Conservation (phyloP, 2,329 filamentous ascomycete species). For the Exophiala calicioides region DNA sequence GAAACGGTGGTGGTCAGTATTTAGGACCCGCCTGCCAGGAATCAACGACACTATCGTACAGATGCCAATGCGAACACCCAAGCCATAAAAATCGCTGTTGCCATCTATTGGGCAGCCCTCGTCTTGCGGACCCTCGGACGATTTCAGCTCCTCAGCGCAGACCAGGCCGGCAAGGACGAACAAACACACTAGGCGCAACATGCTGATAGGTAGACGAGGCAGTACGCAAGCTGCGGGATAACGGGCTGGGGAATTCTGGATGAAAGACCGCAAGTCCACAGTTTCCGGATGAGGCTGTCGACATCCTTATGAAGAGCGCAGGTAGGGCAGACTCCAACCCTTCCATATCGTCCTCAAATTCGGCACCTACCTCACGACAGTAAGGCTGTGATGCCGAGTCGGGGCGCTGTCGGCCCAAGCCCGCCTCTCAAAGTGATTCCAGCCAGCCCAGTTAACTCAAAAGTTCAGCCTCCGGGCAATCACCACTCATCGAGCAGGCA, state of each 20-base stretch:
- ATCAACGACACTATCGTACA: slow-evolving; percentile 11
- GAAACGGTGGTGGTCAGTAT: background rate
- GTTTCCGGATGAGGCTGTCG: no score
- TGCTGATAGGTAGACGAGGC: no score
- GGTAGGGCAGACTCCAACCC: no score
- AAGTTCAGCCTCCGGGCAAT: background rate
- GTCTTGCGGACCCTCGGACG: slow-evolving; percentile 2
- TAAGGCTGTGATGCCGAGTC: no score
- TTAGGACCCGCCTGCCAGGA: background rate
- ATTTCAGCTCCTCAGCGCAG: background rate
- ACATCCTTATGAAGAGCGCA: no score
- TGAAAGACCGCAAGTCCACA: no score
- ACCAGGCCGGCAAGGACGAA: background rate
- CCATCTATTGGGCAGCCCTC: slow-evolving; percentile 7
- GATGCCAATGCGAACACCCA: slow-evolving; percentile 29
- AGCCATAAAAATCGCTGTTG: slow-evolving; percentile 26
- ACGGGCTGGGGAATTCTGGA: no score
- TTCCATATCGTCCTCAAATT: no score
- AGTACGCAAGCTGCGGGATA: no score
- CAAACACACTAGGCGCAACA: background rate
- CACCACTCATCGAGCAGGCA: background rate
- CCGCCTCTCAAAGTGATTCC: no score
- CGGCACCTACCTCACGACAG: no score
- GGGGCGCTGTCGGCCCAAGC: no score
- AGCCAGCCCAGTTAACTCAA: background rate